Evolutionary conservation across 2,329 filamentous ascomycete species (phyloP).

Genomic region (Biscogniauxia sp.): DNA sequence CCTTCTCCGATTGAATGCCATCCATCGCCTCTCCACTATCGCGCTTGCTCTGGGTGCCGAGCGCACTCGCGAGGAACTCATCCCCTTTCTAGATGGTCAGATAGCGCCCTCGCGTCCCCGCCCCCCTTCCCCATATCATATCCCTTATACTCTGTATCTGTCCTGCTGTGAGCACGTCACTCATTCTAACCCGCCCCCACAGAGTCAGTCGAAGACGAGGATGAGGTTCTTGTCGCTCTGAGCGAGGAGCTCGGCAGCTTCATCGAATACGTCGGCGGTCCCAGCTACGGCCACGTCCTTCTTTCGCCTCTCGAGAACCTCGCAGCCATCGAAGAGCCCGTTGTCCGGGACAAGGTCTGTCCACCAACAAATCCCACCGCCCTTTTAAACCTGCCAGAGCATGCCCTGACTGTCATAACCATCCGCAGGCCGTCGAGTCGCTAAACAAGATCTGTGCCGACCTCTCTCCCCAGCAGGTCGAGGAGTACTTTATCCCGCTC

Average conservation of each 20-base stretch:
- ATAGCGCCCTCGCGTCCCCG: conserved; percentile 25
- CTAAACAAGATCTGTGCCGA: conserved; percentile 98
- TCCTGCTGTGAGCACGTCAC: not conserved
- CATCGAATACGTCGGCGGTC: conserved; percentile 94
- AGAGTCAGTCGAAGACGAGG: conserved; percentile 99
- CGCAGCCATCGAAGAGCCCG: conserved; percentile 95
- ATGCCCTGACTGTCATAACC: conserved; percentile 6
- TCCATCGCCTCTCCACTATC: conserved; percentile 96
- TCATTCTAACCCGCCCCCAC: conserved; percentile 31
- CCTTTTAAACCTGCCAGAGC: conserved; percentile 10
- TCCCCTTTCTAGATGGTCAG: conserved; percentile 97
- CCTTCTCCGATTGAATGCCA: conserved; percentile 94
- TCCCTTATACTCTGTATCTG: conserved; percentile 7
- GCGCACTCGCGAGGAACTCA: conserved; percentile 95
- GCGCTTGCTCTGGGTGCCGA: conserved; percentile 93
- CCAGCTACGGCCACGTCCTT: conserved; percentile 91
- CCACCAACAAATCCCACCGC: conserved; percentile 2
- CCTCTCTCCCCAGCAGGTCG: conserved; percentile 86
- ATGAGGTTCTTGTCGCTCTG: conserved; percentile 94
- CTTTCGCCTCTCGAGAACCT: conserved; percentile 97
- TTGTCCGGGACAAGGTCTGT: conserved; percentile 93
- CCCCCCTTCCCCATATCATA: too few relatives aligned
- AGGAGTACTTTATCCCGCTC: conserved; percentile 96
- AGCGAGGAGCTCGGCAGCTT: conserved; percentile 97
- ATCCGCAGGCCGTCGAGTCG: conserved; percentile 84